Conservation (phyloP, 257 asterid genomes). For the Fraxinus cuspidata region DNA sequence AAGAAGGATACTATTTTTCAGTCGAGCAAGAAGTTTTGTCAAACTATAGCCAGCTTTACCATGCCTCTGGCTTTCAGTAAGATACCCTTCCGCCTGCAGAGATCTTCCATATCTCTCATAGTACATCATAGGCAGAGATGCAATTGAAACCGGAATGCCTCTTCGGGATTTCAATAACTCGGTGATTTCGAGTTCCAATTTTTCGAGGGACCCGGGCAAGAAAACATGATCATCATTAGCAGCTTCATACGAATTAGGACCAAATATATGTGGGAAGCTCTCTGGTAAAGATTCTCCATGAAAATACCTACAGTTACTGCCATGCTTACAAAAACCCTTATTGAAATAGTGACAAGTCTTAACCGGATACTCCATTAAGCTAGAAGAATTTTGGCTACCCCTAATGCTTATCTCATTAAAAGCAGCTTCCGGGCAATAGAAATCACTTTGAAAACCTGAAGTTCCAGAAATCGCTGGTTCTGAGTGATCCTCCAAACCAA, state of each 20-base stretch:
- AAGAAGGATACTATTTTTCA: constrained; percentile 63
- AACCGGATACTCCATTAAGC: constrained; percentile 41
- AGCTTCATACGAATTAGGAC: constrained; percentile 44
- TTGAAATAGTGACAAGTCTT: constrained; percentile 75
- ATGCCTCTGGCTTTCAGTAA: constrained; percentile 91
- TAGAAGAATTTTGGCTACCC: constrained; percentile 41
- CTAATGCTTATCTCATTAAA: constrained; percentile 39
- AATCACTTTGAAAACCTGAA: constrained; percentile 37
- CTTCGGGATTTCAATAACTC: constrained; percentile 69
- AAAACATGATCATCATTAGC: constrained; percentile 53
- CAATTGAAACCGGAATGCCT: constrained; percentile 78
- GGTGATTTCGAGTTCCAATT: constrained; percentile 61
- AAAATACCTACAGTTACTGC: constrained; percentile 69
- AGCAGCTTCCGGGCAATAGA: constrained; percentile 44
- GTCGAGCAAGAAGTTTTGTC: constrained; percentile 80
- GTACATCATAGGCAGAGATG: constrained; percentile 81
- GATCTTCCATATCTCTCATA: constrained; percentile 62
- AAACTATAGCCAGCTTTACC: constrained; percentile 83
- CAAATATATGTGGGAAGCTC: constrained; percentile 34
- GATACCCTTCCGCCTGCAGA: constrained; percentile 84
- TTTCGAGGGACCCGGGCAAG: constrained; percentile 65
- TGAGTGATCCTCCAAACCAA: constrained; percentile 39
- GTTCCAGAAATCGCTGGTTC: constrained; percentile 34
- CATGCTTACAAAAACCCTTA: constrained; percentile 88
- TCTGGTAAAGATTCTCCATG: constrained; percentile 56